Evolutionary conservation across 768 basidiomycete species (phyloP), one percentile per base, ranked within the genome.

Genomic region (Hemileccinum rubropunctum): DNA sequence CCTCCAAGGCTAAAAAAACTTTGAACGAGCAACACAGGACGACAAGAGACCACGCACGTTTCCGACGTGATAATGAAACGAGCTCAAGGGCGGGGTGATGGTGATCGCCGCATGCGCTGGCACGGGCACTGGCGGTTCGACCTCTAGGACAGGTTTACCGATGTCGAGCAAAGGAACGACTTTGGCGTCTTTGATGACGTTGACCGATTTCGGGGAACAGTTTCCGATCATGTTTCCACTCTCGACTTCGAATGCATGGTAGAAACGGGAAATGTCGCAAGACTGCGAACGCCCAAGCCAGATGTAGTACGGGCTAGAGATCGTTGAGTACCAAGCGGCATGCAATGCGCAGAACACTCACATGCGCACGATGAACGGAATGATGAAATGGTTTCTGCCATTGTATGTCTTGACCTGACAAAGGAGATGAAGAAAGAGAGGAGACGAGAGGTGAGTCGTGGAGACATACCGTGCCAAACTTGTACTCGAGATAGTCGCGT

Each of bases 401-500:
- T 89, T 90, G 70, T 81, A 85, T 30, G 73, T 77, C 63, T 86
- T 88, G 58, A 81, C 69, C 76, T 78, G 39, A 20, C 17, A 26
- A 20, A 2, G 14, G 12, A 18, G 3, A 35, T 51, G 18, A 55
- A 47, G 18, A 36, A 10, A 3, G 12, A 0, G 15, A 12, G 12
- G 36, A 30, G 9, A 4, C 10, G 36, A 14, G 11, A 45, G 11
- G 12, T 6, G 9, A 27, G 30, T 14, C 47, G 45, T 57, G 11
- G 13, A 18, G 17, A 69, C 73, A 45, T 39, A 84, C 80, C 23
- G 87, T 88, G 35, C 86, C 86, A 67, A 88, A 88, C 50, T 80
- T 80, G 66, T 88, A 86, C 64, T 91, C 88, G 30, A 90, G 75
- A 64, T 89, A 90, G 45, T 84, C 80, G 17, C 85, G 75, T 30